Conservation (phyloP, 1,139 yeast genomes). For the Kodamaea arcana region DNA sequence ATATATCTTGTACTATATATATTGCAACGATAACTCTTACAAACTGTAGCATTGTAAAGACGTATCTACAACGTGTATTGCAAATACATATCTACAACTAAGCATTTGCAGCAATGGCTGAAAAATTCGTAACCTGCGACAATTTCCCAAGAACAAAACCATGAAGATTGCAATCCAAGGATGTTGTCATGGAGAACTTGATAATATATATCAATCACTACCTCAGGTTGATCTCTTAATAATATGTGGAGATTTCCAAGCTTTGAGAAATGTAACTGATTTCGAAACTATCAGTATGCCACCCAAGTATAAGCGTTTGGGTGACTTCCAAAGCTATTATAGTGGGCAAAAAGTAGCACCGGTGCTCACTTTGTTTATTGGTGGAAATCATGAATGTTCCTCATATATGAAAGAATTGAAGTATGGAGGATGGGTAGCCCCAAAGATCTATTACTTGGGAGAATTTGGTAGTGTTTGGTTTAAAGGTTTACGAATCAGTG, state of each 20-base stretch:
- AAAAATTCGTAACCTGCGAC: no score
- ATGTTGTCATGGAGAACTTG: constrained; percentile 86
- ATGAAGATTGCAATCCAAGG: constrained; percentile 74
- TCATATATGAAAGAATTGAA: constrained; percentile 68
- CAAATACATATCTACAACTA: no score
- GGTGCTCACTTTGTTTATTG: constrained; percentile 73
- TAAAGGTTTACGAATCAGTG: constrained; percentile 72
- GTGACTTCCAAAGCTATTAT: constrained; percentile 78
- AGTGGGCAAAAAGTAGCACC: constrained; percentile 63
- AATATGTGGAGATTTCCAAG: constrained; percentile 85
- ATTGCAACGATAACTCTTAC: no score
- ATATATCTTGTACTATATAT: no score
- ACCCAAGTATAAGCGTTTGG: constrained; percentile 51
- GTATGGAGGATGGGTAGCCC: constrained; percentile 94
- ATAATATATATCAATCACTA: constrained; percentile 48
- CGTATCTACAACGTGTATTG: no score
- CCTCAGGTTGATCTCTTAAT: constrained; percentile 58
- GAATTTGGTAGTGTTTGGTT: constrained; percentile 70
- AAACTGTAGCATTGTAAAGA: no score
- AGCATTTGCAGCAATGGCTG: no score
- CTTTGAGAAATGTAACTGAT: constrained; percentile 63
- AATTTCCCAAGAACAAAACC: no score
- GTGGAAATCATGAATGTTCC: constrained; percentile 95
- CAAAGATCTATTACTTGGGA: constrained; percentile 86
- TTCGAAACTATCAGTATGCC: constrained; percentile 62